phyloP scores from a whole-genome alignment of 179 eudicot genomes.

The Spergularia azorica region DNA sequence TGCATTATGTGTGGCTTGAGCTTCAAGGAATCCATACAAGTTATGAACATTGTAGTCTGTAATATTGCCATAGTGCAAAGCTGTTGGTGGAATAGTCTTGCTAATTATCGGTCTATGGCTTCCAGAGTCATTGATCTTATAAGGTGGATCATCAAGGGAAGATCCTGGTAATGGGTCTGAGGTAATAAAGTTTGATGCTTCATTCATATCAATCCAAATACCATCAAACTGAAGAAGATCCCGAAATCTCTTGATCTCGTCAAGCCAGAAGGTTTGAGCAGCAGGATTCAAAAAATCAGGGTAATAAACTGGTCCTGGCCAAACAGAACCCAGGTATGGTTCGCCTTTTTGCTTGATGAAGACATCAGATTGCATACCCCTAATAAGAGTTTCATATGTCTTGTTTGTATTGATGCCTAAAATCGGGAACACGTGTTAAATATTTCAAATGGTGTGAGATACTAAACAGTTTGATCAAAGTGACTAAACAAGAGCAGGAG shows the following conservation, averaged over 20 bases:
- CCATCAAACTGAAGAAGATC: slow-evolving; percentile 49
- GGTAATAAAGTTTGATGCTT: slow-evolving; percentile 50
- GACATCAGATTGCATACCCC: slow-evolving; percentile 58
- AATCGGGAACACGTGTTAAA: neutral
- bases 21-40: slow-evolving; percentile 68
- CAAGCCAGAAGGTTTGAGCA: slow-evolving; percentile 44
- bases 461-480: neutral
- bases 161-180: slow-evolving; percentile 47
- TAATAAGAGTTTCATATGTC: slow-evolving; percentile 49
- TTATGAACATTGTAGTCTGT: slow-evolving; percentile 70
- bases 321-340: slow-evolving; percentile 57
- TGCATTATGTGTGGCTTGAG: slow-evolving; percentile 61
- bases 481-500: neutral
- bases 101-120: slow-evolving; percentile 34
- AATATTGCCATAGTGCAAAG: slow-evolving; percentile 55
- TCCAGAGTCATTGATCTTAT: slow-evolving; percentile 67
- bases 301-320: slow-evolving; percentile 67
- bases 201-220: slow-evolving; percentile 77
- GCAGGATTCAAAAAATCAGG: slow-evolving; percentile 62
- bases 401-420: slow-evolving; percentile 56
- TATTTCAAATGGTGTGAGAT: neutral
- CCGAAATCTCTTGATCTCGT: slow-evolving; percentile 50
- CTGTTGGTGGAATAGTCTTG: slow-evolving; percentile 63
- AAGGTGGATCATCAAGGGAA: slow-evolving; percentile 72
- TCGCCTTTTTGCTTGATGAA: slow-evolving; percentile 51